phyloP scores from a whole-genome alignment of 768 basidiomycete genomes.

The Pilatotrama ljubarskyi region DNA sequence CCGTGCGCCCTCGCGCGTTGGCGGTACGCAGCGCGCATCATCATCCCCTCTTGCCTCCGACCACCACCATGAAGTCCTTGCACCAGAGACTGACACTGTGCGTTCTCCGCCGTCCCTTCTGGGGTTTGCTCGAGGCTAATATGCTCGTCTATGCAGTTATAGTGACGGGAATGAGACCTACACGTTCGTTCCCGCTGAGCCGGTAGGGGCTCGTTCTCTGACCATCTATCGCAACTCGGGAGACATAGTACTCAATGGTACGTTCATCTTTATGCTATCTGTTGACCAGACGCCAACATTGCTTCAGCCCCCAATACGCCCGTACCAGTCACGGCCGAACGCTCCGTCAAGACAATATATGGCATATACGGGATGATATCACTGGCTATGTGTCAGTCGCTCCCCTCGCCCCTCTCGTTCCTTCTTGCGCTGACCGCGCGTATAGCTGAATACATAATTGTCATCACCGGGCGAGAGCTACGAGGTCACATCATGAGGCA shows the following conservation, averaged over 20 bases:
- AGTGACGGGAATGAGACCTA: constrained; percentile 72
- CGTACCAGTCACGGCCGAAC: constrained; percentile 54
- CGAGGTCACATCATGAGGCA: constrained; percentile 80
- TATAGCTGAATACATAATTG: constrained; percentile 89
- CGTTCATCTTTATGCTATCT: constrained; percentile 21
- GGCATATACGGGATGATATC: constrained; percentile 78
- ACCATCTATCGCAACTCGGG: constrained; percentile 75
- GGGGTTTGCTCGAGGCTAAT: constrained; percentile 2
- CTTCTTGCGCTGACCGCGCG: not conserved
- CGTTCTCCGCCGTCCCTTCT: constrained; percentile 20
- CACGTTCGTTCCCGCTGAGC: constrained; percentile 70
- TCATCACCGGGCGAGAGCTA: constrained; percentile 81
- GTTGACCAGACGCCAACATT: not conserved
- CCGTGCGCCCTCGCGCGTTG: constrained; percentile 20
- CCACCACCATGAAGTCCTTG: constrained; percentile 58
- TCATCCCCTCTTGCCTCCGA: constrained; percentile 25
- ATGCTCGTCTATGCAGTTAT: constrained; percentile 48
- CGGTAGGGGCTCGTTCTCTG: constrained; percentile 63
- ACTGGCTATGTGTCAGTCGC: constrained; percentile 65
- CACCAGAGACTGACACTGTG: constrained; percentile 77
- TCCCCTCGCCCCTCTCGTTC: not conserved
- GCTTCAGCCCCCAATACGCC: constrained; percentile 52
- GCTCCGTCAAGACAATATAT: constrained; percentile 65
- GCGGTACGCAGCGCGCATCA: constrained; percentile 8
- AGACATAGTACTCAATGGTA: constrained; percentile 71